These are phyloP conservation scores for Camellia oleifera DNA, from an alignment of 179 eudicot genomes.

Conservation along the genomic window DNA sequence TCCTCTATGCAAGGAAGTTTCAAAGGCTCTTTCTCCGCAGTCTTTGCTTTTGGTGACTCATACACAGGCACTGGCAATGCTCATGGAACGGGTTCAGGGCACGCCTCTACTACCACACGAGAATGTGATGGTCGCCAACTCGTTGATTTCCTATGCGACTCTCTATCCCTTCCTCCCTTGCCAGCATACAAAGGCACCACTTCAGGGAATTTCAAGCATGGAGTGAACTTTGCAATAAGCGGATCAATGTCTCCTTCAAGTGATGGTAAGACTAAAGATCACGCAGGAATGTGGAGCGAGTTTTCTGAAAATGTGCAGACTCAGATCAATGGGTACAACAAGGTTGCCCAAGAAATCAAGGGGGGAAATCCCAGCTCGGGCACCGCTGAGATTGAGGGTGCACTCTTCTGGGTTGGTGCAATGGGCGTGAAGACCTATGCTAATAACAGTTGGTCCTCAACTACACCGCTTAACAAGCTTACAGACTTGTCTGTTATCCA, in stretches of 20 bases:
- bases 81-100: slow-evolving; percentile 10
- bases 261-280: not conserved
- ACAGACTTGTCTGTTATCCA: slow-evolving; percentile 13
- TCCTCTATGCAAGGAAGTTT: not conserved
- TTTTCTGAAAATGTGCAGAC: slow-evolving; percentile 16
- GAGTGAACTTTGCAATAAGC: slow-evolving; percentile 30
- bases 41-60: slow-evolving; percentile 31
- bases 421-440: slow-evolving; percentile 26
- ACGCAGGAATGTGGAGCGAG: slow-evolving; percentile 15
- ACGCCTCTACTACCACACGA: not conserved
- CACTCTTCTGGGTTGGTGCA: slow-evolving; percentile 32
- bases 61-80: slow-evolving; percentile 29
- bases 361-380: slow-evolving; percentile 8
- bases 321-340: slow-evolving; percentile 26
- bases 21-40: slow-evolving; percentile 22
- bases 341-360: not conserved
- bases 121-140: slow-evolving; percentile 19
- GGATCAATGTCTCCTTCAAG: slow-evolving; percentile 15
- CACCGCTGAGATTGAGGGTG: slow-evolving; percentile 18
- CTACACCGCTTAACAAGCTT: slow-evolving; percentile 4
- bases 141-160: slow-evolving; percentile 28
- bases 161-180: slow-evolving; percentile 23
- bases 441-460: not conserved
- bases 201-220: slow-evolving; percentile 6
- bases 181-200: slow-evolving; percentile 19